Evolutionary conservation across 2,329 filamentous ascomycete species (phyloP).

Genomic region (Emmonsiellopsis sp.): DNA sequence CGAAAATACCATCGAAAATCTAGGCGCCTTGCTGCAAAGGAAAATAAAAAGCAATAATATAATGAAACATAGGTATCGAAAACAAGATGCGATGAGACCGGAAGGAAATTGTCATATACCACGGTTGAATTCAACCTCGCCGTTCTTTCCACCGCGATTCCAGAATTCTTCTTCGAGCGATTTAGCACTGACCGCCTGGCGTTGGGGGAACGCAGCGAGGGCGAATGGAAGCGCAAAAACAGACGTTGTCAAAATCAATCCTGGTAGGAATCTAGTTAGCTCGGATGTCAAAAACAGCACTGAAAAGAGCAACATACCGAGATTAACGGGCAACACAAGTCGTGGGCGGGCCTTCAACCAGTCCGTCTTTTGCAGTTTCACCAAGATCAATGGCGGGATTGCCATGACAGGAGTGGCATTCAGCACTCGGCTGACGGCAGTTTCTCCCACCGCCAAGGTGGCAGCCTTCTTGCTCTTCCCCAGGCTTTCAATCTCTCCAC

Average conservation of each 20-base stretch:
- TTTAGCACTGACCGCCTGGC: constrained; percentile 68
- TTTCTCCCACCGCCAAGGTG: constrained; percentile 82
- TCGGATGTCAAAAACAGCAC: not conserved
- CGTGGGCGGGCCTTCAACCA: constrained; percentile 73
- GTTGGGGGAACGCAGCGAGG: constrained; percentile 83
- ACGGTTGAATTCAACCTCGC: constrained; percentile 91
- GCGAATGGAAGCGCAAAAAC: constrained; percentile 84
- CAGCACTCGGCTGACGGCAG: constrained; percentile 79
- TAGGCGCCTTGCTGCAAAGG: not conserved
- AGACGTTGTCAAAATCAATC: constrained; percentile 75
- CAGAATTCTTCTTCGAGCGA: constrained; percentile 81
- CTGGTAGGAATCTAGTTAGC: constrained; percentile 12
- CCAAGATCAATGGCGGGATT: constrained; percentile 75
- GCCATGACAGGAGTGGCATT: constrained; percentile 98
- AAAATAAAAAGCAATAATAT: not conserved
- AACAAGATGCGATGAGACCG: not conserved
- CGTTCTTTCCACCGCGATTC: constrained; percentile 65
- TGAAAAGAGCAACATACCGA: constrained; percentile 42
- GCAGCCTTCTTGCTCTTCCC: constrained; percentile 86
- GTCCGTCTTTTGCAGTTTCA: constrained; percentile 70
- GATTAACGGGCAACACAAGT: constrained; percentile 71
- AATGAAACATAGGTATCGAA: not conserved
- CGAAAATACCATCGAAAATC: not conserved
- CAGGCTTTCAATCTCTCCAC: constrained; percentile 59
- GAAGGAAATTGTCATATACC: constrained; percentile 54